These are phyloP conservation scores for Pancytospora epiphaga DNA, from an alignment of 371 early-diverging fungal genomes.

Conservation along the genomic window DNA sequence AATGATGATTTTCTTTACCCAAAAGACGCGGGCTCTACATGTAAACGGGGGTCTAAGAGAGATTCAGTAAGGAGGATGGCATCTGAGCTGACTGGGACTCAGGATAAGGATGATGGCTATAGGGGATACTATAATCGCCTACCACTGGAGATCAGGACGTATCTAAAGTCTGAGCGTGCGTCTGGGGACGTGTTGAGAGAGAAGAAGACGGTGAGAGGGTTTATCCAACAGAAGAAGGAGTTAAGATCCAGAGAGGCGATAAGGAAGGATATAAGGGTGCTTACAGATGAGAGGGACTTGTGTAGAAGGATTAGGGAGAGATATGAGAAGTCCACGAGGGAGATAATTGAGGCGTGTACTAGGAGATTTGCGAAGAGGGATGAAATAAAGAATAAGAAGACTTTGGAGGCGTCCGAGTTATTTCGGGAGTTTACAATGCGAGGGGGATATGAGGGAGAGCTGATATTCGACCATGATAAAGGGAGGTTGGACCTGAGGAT, in stretches of 20 bases:
- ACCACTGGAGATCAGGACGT: no score
- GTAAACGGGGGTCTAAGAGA: no score
- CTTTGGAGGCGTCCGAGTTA: slow-evolving; percentile 25
- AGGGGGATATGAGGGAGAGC: slow-evolving; percentile 73
- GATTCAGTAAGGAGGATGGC: no score
- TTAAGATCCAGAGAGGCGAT: slow-evolving; percentile 24
- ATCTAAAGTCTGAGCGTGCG: not conserved
- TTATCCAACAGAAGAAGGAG: slow-evolving; percentile 23
- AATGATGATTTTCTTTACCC: no score
- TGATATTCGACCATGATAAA: slow-evolving; percentile 70
- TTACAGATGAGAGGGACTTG: slow-evolving; percentile 17
- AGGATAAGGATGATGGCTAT: no score
- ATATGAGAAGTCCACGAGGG: slow-evolving; percentile 32
- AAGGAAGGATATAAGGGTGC: slow-evolving; percentile 21
- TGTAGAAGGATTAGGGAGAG: slow-evolving; percentile 19
- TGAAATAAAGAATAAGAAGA: slow-evolving; percentile 40
- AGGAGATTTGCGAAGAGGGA: slow-evolving; percentile 54
- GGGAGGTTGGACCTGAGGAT: slow-evolving; percentile 63
- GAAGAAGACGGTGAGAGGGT: slow-evolving; percentile 10
- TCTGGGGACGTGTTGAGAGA: slow-evolving; percentile 23
- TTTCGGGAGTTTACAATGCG: slow-evolving; percentile 46
- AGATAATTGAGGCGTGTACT: slow-evolving; percentile 21
- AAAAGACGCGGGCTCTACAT: no score
- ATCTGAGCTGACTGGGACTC: no score
- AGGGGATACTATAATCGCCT: no score